Conservation (phyloP, 495 filamentous ascomycete genomes). For the Penicillium salamii region DNA sequence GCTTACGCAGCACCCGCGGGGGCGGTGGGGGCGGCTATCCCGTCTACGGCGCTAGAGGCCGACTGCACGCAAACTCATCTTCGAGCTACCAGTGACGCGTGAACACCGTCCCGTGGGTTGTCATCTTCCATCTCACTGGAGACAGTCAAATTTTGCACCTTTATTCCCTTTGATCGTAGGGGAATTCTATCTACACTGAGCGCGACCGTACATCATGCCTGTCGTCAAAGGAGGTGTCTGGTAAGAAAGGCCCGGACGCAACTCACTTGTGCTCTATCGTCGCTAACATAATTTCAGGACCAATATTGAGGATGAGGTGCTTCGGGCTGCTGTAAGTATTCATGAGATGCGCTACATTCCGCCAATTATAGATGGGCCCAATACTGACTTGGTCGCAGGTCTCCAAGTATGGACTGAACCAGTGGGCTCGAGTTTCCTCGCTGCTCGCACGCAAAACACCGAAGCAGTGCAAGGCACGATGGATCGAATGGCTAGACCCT, state of each 20-base stretch:
- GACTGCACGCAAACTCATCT: slow-evolving; percentile 17
- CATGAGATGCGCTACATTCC: background rate
- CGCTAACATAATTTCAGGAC: slow-evolving; percentile 45
- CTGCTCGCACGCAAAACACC: slow-evolving; percentile 95
- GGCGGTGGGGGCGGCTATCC: slow-evolving; percentile 18
- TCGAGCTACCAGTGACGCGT: slow-evolving; percentile 16
- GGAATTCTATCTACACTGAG: slow-evolving; percentile 3
- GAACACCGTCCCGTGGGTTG: slow-evolving; percentile 14
- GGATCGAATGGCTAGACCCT: slow-evolving; percentile 97
- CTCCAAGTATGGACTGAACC: slow-evolving; percentile 95
- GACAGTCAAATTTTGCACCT: background rate
- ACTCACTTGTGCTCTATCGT: slow-evolving; percentile 3
- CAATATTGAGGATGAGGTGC: slow-evolving; percentile 88
- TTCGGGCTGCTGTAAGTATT: slow-evolving; percentile 70
- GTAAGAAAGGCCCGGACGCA: slow-evolving; percentile 54
- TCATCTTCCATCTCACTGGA: slow-evolving; percentile 16
- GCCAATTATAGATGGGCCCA: background rate
- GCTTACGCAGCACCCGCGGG: slow-evolving; percentile 35
- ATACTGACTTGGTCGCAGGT: slow-evolving; percentile 48
- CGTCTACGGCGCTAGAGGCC: slow-evolving; percentile 15
- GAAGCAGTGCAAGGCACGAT: slow-evolving; percentile 98
- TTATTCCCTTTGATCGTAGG: background rate
- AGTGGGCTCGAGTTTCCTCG: slow-evolving; percentile 98
- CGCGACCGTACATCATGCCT: slow-evolving; percentile 60
- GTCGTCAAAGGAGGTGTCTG: slow-evolving; percentile 98